Evolutionary conservation across 495 filamentous ascomycete species (phyloP), one percentile per base, ranked within the genome.

Genomic region (Xanthoparmelia taractica): DNA sequence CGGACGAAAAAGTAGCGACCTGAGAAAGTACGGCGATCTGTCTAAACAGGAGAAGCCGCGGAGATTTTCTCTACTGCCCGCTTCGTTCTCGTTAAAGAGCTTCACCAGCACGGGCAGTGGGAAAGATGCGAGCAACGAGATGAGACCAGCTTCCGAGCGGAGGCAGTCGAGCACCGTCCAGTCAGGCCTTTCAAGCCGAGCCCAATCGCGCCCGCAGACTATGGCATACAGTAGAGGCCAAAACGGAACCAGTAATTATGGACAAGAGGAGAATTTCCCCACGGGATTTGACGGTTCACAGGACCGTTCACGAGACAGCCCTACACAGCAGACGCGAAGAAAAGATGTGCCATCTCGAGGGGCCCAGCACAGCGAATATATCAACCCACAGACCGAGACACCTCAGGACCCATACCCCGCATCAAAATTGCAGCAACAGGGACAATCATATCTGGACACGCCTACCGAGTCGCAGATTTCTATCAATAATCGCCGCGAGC

Each of bases 21-120:
- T 63, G 17, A 61, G 41, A 54, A 82, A 82, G 54, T 83, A 82
- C 58, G 73, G 70, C 57, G 75, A 77, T 40, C 59, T 73, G 12
- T 72, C 74, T 11, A 80, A 80, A 25, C 71, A 78, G 37, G 84
- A 86, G 62, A 85, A 83, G 69, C 78, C 78, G 18, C 73, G 85
- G 60, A 80, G 87, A n/a, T 92, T 92, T 73, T 95, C 90, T 3
- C 82, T 98, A 54, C 78, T 97, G 18, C 91, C 91, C 0, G 72
- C 80, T 8, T 87, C 83, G 8, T 89, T 94, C 72, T 92, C 89
- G 0, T 75, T 85, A 61, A 82, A 78, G 29, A 79, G 73, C 20
- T 79, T 84, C 40, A 76, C 77, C 2, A 75, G 72, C 17, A 73
- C 76, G 11, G 75, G 73, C 3, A 76, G 60, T 40, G 63, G 60